These are phyloP conservation scores for Dactylellina haptotyla DNA, from an alignment of 2,329 filamentous ascomycete species.

Conservation along the genomic window DNA sequence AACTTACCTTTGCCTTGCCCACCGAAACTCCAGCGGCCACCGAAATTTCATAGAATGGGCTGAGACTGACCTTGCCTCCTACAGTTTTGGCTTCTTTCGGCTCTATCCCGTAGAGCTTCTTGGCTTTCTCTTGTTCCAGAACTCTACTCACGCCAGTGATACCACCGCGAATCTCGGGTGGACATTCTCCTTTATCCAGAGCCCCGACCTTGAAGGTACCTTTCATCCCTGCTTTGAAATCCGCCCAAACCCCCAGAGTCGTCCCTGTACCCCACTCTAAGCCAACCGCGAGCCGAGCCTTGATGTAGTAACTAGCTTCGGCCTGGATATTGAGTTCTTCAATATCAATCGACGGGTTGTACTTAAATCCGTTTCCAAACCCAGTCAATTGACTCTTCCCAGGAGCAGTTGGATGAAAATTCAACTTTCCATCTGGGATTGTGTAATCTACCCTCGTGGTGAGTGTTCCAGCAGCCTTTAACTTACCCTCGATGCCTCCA, in stretches of 20 bases:
- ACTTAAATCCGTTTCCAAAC: neutral
- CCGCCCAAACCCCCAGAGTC: neutral
- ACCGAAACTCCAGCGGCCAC: neutral
- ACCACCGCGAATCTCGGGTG: neutral
- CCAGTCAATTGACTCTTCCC: neutral
- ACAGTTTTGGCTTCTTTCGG: neutral
- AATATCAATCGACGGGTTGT: neutral
- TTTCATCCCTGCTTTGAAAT: constrained; percentile 1
- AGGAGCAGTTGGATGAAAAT: neutral
- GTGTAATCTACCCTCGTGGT: constrained; percentile 7
- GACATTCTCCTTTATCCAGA: neutral
- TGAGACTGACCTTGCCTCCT: neutral
- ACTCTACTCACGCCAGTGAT: neutral
- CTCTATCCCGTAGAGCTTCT: neutral
- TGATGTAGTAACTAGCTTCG: neutral
- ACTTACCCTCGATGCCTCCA: constrained; percentile 2
- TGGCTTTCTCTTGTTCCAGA: neutral
- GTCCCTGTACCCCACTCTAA: constrained; percentile 5
- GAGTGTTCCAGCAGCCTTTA: constrained; percentile 4
- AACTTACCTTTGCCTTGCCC: neutral
- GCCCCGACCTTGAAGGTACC: neutral
- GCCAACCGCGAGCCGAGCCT: neutral
- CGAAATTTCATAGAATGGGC: neutral
- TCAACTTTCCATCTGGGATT: constrained; percentile 2
- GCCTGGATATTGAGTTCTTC: constrained; percentile 7